Evolutionary conservation across 2,329 filamentous ascomycete genomes (phyloP).

Genomic region (Claviceps arundinis): DNA sequence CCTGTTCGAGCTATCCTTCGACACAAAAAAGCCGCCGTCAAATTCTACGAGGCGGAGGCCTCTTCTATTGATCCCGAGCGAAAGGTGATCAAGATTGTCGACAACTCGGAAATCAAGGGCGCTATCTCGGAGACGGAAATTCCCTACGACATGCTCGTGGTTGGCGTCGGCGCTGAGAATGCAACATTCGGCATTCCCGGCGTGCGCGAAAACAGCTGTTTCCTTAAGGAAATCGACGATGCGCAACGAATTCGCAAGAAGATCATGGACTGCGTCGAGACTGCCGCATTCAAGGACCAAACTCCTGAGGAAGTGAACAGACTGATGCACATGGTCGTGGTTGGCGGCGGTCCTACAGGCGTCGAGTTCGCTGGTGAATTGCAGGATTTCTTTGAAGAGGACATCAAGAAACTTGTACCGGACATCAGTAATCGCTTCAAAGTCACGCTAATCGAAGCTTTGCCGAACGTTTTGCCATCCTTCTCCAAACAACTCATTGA

Average conservation of each 20-base stretch:
- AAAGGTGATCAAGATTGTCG: constrained; percentile 77
- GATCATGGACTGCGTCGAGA: constrained; percentile 99
- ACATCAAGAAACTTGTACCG: constrained; percentile 95
- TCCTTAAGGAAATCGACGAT: constrained; percentile 95
- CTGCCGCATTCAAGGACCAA: constrained; percentile 96
- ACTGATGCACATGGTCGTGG: constrained; percentile 94
- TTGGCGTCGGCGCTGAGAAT: constrained; percentile 95
- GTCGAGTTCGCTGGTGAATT: constrained; percentile 98
- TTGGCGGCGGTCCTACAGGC: constrained; percentile 86
- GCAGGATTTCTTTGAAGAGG: constrained; percentile 96
- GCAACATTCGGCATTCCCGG: constrained; percentile 96
- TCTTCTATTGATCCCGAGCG: constrained; percentile 89
- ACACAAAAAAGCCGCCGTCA: constrained; percentile 85
- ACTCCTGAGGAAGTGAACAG: constrained; percentile 76
- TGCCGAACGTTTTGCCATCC: constrained; percentile 91
- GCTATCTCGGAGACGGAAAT: constrained; percentile 73
- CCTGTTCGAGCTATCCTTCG: constrained; percentile 91
- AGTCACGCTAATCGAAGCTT: constrained; percentile 91
- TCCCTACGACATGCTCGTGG: constrained; percentile 93
- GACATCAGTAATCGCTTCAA: constrained; percentile 92
- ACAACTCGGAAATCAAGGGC: constrained; percentile 88
- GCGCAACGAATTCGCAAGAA: constrained; percentile 93
- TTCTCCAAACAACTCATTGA: constrained; percentile 99
- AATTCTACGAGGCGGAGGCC: constrained; percentile 96
- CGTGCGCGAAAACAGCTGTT: constrained; percentile 89